Evolutionary conservation across 2,329 filamentous ascomycete species (phyloP).

Genomic region (Beauveria rudraprayagi): DNA sequence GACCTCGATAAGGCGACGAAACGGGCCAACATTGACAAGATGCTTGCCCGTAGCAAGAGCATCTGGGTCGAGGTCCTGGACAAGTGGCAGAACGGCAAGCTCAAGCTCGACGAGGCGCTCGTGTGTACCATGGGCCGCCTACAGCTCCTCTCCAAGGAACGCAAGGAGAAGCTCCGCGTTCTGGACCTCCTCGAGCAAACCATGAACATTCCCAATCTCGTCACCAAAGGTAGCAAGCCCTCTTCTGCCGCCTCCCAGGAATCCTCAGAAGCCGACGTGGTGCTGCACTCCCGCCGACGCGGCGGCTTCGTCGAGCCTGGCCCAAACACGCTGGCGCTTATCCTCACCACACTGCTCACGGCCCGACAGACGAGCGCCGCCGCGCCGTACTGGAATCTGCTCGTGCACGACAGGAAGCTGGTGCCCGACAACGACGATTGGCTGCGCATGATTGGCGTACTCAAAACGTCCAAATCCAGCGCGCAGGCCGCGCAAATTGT

Average conservation of each 20-base stretch:
- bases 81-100: slow-evolving; percentile 64
- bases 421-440: slow-evolving; percentile 66
- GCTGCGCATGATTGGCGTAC: slow-evolving; percentile 57
- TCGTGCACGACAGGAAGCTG: slow-evolving; percentile 56
- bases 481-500: slow-evolving; percentile 53
- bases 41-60: slow-evolving; percentile 58
- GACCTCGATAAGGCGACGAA: slow-evolving; percentile 23
- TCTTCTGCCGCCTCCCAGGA: background rate
- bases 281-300: background rate
- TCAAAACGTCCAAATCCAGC: slow-evolving; percentile 60
- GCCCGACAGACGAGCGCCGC: slow-evolving; percentile 54
- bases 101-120: slow-evolving; percentile 70
- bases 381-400: slow-evolving; percentile 68
- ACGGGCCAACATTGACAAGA: slow-evolving; percentile 29
- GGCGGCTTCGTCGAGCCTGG: slow-evolving; percentile 33
- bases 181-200: slow-evolving; percentile 73
- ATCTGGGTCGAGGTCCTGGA: slow-evolving; percentile 74
- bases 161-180: slow-evolving; percentile 59
- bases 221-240: slow-evolving; percentile 10
- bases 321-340: slow-evolving; percentile 56
- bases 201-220: slow-evolving; percentile 60
- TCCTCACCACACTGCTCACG: slow-evolving; percentile 56
- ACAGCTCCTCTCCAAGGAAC: slow-evolving; percentile 55
- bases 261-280: background rate
- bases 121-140: slow-evolving; percentile 75